Evolutionary conservation across 164 flowering plant species (phyloP), one percentile per base, ranked within the genome.

Genomic region (Magnolia officinalis): DNA sequence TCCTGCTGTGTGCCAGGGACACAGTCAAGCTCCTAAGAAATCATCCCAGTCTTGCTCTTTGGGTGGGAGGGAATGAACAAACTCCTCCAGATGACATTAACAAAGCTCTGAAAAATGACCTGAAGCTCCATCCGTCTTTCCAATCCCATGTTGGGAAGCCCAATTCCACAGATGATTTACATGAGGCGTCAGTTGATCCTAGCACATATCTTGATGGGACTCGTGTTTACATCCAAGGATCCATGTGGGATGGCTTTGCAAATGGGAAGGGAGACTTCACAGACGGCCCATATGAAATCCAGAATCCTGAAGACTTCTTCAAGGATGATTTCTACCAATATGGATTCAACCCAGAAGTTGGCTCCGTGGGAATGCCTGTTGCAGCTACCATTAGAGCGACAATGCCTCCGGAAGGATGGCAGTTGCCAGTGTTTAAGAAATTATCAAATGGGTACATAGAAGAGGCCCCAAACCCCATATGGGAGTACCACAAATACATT

Each of bases 161-260:
- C 20, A 77, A 78, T 20, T 70, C 81, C 26, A 14, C 45, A 2
- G 79, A 86, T 63, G 82, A 78, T 26, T 70, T 75, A 69, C 45
- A 76, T 37, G 59, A 23, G 23, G 20, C 8, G 4, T 18, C 65
- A 23, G 75, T 70, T 45, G 98, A 96, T 87, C 99, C 99, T 55
- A 96, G 99, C 79, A 86, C 76, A 75, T 94, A 88, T 84, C 97
- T 96, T 74, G 99, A 96, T 79, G 99, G 99, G 19, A 90, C 99
- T 50, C 94, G 98, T 13, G 51, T 86, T 73, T 96, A 94, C 81
- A 75, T 96, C 66, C 90, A 88, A 87, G 99, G 98, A 77, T 96
- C 99, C 76, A 74, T 96, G 97, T 96, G 98, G 99, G 99, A 96
- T 82, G 99, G 99, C 61, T 94, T 96, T 88, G 99, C 96, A 74